These are phyloP conservation scores for Rosa persica DNA, from an alignment of 306 rosid species.

Conservation along the genomic window DNA sequence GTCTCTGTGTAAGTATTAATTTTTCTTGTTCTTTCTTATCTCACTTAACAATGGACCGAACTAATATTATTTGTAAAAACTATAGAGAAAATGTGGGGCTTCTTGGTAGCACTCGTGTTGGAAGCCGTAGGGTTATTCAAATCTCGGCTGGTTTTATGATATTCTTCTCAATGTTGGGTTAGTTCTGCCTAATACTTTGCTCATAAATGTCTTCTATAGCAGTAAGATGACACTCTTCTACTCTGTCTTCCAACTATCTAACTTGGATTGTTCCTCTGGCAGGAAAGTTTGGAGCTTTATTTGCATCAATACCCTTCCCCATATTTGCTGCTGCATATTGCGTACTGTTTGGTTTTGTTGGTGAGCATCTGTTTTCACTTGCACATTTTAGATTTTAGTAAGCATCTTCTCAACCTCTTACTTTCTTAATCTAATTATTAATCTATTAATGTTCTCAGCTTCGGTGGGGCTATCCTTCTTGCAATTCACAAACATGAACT, in stretches of 20 bases:
- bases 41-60: constrained; percentile 11
- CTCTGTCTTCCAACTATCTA: neutral
- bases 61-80: constrained; percentile 18
- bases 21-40: constrained; percentile 3
- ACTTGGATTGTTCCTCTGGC: constrained; percentile 27
- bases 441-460: constrained; percentile 49
- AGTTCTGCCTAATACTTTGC: constrained; percentile 16
- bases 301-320: constrained; percentile 95
- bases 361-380: constrained; percentile 41
- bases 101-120: constrained; percentile 97
- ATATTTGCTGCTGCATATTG: constrained; percentile 91
- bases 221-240: neutral
- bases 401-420: neutral
- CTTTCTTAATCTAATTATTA: neutral
- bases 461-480: constrained; percentile 96
- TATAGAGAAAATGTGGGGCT: constrained; percentile 95
- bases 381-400: neutral
- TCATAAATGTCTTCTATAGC: neutral
- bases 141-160: constrained; percentile 98
- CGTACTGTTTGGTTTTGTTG: constrained; percentile 93
- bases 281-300: constrained; percentile 98
- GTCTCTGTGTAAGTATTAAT: constrained; percentile 73
- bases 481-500: constrained; percentile 99
- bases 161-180: constrained; percentile 92
- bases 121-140: constrained; percentile 97